Base-by-base conservation (phyloP, 257 asterid genomes). In the Catharanthus roseus region DNA sequence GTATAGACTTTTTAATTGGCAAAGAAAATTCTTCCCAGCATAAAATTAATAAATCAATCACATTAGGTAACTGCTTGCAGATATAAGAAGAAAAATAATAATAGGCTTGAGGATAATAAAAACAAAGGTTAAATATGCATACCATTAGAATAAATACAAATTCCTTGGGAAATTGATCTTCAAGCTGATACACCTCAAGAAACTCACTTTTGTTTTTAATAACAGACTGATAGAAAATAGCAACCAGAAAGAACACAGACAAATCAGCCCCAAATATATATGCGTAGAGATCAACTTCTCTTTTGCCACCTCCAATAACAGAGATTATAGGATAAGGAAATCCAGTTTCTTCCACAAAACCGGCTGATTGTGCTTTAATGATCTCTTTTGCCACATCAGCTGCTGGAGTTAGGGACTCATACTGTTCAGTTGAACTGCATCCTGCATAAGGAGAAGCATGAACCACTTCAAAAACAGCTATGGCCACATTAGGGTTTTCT, bases 81-180 rank as follows among this genome's bases (percentile, higher is more conserved):
- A 38, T 38, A 38, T 38, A 8, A 38, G 3, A 38, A 38, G 3
- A 38, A 38, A 3, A 38, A 38, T 38, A 38, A 38, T 38, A 38
- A 38, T 38, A 38, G 8, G 8, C 3, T 38, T 38, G 42, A 3
- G 8, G 8, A 38, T 8, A 38, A 38, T 38, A 38, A 3, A 38
- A 56, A 41, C 10, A 31, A 51, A 56, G 61, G 47, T 16, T 68
- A 12, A 72, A 55, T 6, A 71, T 65, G 51, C 84, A 83, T 95
- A 95, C 99, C 97, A 95, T 89, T 67, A 95, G 84, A 70, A 91
- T 83, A 75, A 87, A 95, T 45, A 95, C 98, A 56, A 77, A 95
- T 77, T 95, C 99, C 75, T 91, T 91, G 0, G 97, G 98, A 75
- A 95, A 95, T 83, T 95, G 99, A 79, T 95, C 99, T 84, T 95